Evolutionary conservation across 179 eudicot species (phyloP).

Genomic region (Silene vulgaris): DNA sequence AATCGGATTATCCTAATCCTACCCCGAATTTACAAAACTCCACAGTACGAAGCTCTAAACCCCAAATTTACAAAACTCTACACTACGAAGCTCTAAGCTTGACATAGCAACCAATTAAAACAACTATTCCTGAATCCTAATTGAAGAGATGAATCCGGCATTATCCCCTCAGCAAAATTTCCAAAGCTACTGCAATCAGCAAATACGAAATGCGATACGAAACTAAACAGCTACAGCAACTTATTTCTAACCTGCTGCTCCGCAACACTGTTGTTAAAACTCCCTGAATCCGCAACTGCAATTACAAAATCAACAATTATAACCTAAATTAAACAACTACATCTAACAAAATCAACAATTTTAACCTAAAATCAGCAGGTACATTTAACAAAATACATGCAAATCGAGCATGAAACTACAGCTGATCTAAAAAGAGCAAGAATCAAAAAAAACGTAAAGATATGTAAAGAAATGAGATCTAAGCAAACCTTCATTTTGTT

Average conservation of each 20-base stretch:
- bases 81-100: not conserved
- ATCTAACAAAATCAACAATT: not conserved
- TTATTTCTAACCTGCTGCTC: slow-evolving; percentile 70
- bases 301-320: slow-evolving; percentile 14
- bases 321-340: not conserved
- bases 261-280: slow-evolving; percentile 93
- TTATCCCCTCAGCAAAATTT: not conserved
- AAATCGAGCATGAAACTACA: not conserved
- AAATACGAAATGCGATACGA: not conserved
- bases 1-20: not conserved
- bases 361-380: not conserved
- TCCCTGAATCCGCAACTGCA: slow-evolving; percentile 75
- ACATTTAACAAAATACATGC: not conserved
- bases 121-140: not conserved
- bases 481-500: slow-evolving; percentile 55
- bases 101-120: not conserved
- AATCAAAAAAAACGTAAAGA: not conserved
- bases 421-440: not conserved
- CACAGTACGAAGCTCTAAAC: not conserved
- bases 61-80: not conserved
- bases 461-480: slow-evolving; percentile 34
- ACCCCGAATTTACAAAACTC: not conserved
- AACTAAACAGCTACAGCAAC: not conserved
- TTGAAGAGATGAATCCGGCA: not conserved
- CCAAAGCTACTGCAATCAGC: not conserved